A percentile compares a stretch with the other conserved stretches of the same genome.
These are phyloP conservation scores for Shiraia sp. DNA, from an alignment of 2,329 filamentous ascomycete genomes.

Conservation along the genomic window DNA sequence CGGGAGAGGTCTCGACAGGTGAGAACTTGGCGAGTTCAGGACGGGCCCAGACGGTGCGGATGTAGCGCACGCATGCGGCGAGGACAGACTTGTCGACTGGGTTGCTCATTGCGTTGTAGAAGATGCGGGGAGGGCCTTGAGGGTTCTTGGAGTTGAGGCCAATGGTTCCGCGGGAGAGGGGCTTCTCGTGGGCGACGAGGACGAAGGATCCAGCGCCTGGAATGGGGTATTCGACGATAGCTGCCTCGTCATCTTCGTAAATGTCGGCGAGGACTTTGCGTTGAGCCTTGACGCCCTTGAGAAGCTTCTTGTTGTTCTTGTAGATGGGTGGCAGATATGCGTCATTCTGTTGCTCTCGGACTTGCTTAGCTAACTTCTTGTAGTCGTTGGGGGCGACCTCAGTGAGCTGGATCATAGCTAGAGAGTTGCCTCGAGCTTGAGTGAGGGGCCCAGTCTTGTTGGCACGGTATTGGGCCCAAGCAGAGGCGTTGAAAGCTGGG, in stretches of 20 bases:
- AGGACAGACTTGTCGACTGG: conserved; percentile 32
- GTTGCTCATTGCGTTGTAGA: conserved; percentile 33
- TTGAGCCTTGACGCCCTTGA: conserved; percentile 27
- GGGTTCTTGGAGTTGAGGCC: conserved; percentile 38
- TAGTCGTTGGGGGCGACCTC: conserved; percentile 17
- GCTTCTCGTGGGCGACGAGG: conserved; percentile 37
- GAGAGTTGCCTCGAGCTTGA: conserved; percentile 26
- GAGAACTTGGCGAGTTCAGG: conserved; percentile 26
- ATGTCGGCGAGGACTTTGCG: conserved; percentile 23
- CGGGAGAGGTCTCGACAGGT: conserved; percentile 27
- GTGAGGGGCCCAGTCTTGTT: conserved; percentile 40
- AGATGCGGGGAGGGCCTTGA: conserved; percentile 27
- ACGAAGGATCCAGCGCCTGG: conserved; percentile 42
- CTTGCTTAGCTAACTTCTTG: conserved; percentile 4
- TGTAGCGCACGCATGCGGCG: conserved; percentile 38
- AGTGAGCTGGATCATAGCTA: conserved; percentile 30
- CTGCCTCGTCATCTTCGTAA: conserved; percentile 26
- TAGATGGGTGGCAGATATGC: conserved; percentile 29
- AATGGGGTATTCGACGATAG: conserved; percentile 31
- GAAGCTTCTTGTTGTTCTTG: conserved; percentile 22
- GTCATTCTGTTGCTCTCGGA: conserved; percentile 28
- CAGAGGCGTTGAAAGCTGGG: conserved; percentile 37
- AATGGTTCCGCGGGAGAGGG: conserved; percentile 39
- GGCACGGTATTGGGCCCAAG: conserved; percentile 34
- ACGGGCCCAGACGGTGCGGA: conserved; percentile 36